Evolutionary conservation across 768 basidiomycete genomes (phyloP).

Genomic region (Tricholoma hemisulphureum): DNA sequence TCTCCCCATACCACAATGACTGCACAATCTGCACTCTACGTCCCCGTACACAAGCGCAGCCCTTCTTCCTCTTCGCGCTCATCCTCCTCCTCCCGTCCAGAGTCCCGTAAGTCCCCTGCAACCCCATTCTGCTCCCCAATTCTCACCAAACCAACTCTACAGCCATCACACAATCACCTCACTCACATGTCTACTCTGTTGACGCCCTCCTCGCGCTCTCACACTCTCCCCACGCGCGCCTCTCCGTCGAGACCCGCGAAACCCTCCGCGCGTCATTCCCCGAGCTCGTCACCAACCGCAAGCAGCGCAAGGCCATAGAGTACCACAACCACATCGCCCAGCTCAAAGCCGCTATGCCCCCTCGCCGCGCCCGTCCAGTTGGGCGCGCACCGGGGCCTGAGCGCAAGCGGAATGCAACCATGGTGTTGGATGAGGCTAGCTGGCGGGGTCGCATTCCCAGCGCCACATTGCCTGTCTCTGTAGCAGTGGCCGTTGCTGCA

Average conservation of each 20-base stretch:
- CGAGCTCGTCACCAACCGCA: slow-evolving; percentile 27
- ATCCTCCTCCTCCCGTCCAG: slow-evolving; percentile 16
- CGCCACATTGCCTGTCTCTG: neutral
- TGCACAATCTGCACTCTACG: slow-evolving; percentile 33
- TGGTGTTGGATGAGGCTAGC: slow-evolving; percentile 2
- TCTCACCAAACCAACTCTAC: neutral
- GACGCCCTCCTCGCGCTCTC: slow-evolving; percentile 26
- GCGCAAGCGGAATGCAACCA: slow-evolving; percentile 8
- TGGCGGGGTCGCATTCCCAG: slow-evolving; percentile 6
- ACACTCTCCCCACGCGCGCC: slow-evolving; percentile 25
- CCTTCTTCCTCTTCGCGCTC: slow-evolving; percentile 18
- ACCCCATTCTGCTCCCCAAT: neutral
- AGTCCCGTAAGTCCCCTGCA: neutral
- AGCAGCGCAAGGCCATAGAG: slow-evolving; percentile 29
- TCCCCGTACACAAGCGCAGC: slow-evolving; percentile 41
- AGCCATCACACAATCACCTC: neutral
- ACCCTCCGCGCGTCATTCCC: slow-evolving; percentile 23
- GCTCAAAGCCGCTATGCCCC: too few species aligned
- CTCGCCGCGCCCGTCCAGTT: slow-evolving; percentile 3
- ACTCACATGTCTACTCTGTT: slow-evolving; percentile 23
- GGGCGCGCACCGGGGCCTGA: slow-evolving; percentile 10
- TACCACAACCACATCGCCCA: slow-evolving; percentile 19
- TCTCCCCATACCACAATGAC: too few species aligned
- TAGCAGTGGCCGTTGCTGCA: neutral
- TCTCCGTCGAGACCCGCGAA: slow-evolving; percentile 23